Base-by-base conservation (phyloP, 73 alveolate species). In the Vitrella brassicaformis region DNA sequence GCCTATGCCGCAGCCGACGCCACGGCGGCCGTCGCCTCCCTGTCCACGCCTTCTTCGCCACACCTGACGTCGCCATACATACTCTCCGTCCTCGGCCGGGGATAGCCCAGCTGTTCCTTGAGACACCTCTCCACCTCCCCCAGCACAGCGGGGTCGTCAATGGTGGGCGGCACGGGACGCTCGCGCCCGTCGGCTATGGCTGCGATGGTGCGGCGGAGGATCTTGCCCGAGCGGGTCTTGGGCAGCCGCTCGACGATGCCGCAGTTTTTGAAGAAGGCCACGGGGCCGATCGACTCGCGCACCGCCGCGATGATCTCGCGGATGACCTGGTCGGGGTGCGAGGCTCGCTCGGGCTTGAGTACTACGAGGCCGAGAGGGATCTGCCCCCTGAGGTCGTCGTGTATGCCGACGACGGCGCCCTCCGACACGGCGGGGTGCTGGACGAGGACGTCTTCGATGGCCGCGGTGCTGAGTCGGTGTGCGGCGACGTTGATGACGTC, bases 191-290 rank as follows among this genome's bases (percentile, higher is more conserved):
- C 75, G 0, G 81, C 81, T 74, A 75, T 75, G 70, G 70, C 74
- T 0, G 75, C 70, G 39, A 75, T 75, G 64, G 67, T 75, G 25
- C 45, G 32, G 31, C 81, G 25, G 31, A 75, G 25, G n/a, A 75
- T 74, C 81, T 74, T 95, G 25, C 99, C 99, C 79, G 97, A 90
- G 76, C 98, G 94, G 0, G 98, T 95, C 88, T 95, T 95, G 4
- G 99, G 99, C 47, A 95, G 90, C 66, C 86, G 90, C 30, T 95
- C 89, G 27, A 95, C 97, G 47, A 94, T 78, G 29, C 90, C 71
- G 56, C 78, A 81, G 66, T 79, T 81, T 73, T 86, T 85, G 68
- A 95, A 78, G n/a, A 93, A 71, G 47, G 98, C 96, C 30, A 95
- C 88, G 71, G 96, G 94, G 1, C 99, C 99, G 66, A 91, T 82